phyloP scores from a whole-genome alignment of 2,329 filamentous ascomycete species.

The Dactylonectria macrodidyma region DNA sequence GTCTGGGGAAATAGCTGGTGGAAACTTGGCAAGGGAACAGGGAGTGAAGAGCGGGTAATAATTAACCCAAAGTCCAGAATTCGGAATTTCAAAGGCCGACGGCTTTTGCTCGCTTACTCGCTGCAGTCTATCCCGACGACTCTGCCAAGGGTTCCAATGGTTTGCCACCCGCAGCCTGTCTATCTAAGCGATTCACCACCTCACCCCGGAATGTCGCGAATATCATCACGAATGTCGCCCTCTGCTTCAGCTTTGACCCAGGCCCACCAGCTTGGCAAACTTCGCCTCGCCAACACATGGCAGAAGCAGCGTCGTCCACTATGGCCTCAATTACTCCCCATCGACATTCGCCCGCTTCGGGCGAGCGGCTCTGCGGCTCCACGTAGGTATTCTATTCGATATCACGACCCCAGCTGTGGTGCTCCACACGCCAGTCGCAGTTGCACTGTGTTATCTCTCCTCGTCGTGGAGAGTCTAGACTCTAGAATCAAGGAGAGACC shows the following conservation, averaged over 20 bases:
- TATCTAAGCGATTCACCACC: background rate
- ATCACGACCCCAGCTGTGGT: background rate
- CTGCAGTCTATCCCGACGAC: background rate
- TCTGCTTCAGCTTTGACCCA: constrained; percentile 20
- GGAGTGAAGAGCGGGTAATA: background rate
- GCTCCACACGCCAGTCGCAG: constrained; percentile 35
- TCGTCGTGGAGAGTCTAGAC: background rate
- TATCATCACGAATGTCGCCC: constrained; percentile 23
- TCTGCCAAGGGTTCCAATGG: no score
- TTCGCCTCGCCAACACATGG: constrained; percentile 4
- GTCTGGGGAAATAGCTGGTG: constrained; percentile 12
- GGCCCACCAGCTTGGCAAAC: constrained; percentile 15
- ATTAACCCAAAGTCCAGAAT: background rate
- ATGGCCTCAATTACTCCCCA: constrained; percentile 3
- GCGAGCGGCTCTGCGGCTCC: constrained; percentile 43
- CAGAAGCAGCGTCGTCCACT: constrained; percentile 14
- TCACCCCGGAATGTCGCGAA: constrained; percentile 28
- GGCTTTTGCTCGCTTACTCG: background rate
- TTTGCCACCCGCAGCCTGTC: no score
- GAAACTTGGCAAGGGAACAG: background rate
- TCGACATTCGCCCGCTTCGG: constrained; percentile 43
- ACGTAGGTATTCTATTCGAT: constrained; percentile 7
- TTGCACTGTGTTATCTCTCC: constrained; percentile 34
- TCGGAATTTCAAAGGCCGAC: constrained; percentile 6
- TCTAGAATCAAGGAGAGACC: constrained; percentile 15